Conservation (phyloP, 148 eudicot genomes). For the Rhododendron molle region DNA sequence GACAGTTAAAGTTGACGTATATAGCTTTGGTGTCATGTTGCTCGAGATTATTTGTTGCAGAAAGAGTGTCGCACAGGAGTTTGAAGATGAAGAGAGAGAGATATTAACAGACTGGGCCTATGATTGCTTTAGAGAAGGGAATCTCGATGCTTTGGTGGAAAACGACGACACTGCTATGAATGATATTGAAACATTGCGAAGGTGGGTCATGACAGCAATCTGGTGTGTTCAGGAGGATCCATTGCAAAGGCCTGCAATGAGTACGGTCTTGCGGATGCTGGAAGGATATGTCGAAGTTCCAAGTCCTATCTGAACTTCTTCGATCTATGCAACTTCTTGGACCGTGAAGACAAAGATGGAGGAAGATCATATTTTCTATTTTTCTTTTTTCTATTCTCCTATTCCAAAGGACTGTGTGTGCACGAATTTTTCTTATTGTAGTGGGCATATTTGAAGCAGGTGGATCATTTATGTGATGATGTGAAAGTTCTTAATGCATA, state of each 20-base stretch:
- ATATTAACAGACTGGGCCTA: conserved; percentile 15
- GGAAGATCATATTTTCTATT: background rate
- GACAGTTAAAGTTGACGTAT: no score
- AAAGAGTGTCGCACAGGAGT: background rate
- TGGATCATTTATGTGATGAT: background rate
- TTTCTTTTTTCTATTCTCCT: background rate
- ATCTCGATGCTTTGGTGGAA: conserved; percentile 1
- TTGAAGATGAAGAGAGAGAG: conserved; percentile 2
- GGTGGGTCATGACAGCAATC: no score
- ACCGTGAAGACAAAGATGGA: background rate
- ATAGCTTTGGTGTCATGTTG: background rate
- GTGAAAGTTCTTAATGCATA: background rate
- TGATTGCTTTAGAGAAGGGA: conserved; percentile 10
- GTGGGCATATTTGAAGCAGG: background rate
- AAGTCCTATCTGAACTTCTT: background rate
- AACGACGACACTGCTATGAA: background rate
- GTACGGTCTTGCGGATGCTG: background rate
- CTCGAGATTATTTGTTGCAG: conserved; percentile 9
- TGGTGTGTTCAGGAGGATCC: no score
- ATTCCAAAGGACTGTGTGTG: no score
- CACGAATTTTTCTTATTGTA: background rate
- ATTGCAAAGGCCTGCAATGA: no score
- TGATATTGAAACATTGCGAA: no score
- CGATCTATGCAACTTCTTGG: background rate
- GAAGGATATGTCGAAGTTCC: conserved; percentile 10